Conservation (phyloP, 352 stramenopile species). For the Phytophthora boehmeriae region DNA sequence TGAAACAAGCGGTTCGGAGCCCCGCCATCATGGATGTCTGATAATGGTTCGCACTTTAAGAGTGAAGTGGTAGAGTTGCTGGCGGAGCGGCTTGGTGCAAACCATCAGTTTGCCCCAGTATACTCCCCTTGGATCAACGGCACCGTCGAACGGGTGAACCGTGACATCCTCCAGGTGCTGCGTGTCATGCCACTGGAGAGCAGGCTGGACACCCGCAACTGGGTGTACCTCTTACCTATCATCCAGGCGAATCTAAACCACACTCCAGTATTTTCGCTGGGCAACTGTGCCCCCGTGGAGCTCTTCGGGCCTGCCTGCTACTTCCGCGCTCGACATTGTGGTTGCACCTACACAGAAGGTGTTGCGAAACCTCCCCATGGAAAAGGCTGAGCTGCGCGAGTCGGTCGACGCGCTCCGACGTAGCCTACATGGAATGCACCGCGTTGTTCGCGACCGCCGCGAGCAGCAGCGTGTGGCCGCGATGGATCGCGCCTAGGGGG, state of each 20-base stretch:
- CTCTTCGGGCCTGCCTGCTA: neutral
- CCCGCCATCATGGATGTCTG: neutral
- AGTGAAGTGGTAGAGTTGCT: neutral
- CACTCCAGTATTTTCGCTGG: constrained; percentile 1
- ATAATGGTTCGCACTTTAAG: constrained; percentile 17
- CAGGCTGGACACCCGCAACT: constrained; percentile 11
- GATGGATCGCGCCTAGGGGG: constrained; percentile 14
- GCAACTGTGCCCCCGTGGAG: constrained; percentile 13
- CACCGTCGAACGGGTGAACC: constrained; percentile 6
- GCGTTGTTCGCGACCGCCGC: neutral
- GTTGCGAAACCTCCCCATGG: neutral
- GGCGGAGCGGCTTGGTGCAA: neutral
- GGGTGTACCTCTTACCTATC: constrained; percentile 14
- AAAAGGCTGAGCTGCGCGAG: neutral
- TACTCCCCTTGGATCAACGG: constrained; percentile 14
- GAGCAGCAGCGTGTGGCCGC: neutral
- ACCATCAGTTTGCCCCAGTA: neutral
- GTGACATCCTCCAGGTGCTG: constrained; percentile 13
- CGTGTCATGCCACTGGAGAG: constrained; percentile 6
- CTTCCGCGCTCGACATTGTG: constrained; percentile 1
- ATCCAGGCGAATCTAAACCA: constrained; percentile 10
- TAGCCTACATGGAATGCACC: constrained; percentile 1
- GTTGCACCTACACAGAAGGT: neutral
- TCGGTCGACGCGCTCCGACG: neutral
- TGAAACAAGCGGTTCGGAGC: constrained; percentile 7